A percentile compares a stretch with the other conserved stretches of the same genome.
Conservation (phyloP, 2,329 filamentous ascomycete species). For the Chaetomium globosum region DNA sequence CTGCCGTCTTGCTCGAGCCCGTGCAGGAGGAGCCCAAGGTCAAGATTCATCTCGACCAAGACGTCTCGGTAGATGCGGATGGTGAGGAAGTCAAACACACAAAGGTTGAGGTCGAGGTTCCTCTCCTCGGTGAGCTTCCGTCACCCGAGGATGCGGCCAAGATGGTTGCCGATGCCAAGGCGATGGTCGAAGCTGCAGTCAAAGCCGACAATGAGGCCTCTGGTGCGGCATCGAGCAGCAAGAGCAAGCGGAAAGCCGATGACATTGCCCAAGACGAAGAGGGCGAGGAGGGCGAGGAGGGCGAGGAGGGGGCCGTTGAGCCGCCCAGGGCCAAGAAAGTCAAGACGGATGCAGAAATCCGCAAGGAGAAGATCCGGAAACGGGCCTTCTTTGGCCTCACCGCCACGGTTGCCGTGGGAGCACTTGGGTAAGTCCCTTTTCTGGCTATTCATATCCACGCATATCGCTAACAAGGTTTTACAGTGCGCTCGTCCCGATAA, state of each 20-base stretch:
- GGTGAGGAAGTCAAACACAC: conserved; percentile 71
- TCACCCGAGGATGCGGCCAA: conserved; percentile 75
- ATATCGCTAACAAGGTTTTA: conserved; percentile 11
- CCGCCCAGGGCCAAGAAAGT: conserved; percentile 70
- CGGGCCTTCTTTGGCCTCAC: conserved; percentile 83
- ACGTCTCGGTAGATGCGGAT: conserved; percentile 55
- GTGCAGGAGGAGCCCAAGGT: conserved; percentile 62
- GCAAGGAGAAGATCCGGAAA: conserved; percentile 83
- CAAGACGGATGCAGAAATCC: conserved; percentile 78
- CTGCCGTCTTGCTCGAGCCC: conserved; percentile 52
- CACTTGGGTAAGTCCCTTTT: conserved; percentile 72
- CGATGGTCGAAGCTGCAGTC: conserved; percentile 76
- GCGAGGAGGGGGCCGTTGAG: conserved; percentile 44
- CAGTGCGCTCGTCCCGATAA: conserved; percentile 36
- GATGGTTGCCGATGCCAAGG: conserved; percentile 83
- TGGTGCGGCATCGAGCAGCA: conserved; percentile 35
- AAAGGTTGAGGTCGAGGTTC: conserved; percentile 75
- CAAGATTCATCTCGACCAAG: conserved; percentile 70
- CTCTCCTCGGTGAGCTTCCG: conserved; percentile 67
- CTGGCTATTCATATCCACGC: not conserved
- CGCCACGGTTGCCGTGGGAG: conserved; percentile 68
- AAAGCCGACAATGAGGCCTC: conserved; percentile 45
- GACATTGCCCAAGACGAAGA: conserved; percentile 36
- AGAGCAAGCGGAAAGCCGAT: conserved; percentile 37
- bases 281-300: conserved; percentile 48